These are phyloP conservation scores for Ustilago esculenta DNA, from an alignment of 1,284 basidiomycete species.

Conservation along the genomic window DNA sequence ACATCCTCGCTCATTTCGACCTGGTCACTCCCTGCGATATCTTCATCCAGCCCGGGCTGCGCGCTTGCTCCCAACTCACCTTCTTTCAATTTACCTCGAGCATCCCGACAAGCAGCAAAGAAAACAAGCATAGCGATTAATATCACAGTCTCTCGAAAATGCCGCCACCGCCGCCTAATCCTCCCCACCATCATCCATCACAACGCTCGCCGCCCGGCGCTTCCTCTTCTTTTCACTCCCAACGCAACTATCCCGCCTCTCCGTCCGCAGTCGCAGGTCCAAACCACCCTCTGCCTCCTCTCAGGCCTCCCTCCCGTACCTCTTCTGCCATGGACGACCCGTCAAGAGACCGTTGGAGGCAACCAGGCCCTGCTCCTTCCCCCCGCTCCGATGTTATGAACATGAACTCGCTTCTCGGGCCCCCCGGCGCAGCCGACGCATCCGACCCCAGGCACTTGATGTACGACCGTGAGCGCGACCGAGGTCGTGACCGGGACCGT, in stretches of 20 bases:
- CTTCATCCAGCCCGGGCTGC: too few relatives aligned
- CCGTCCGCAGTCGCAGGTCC: constrained; percentile 12
- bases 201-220: constrained; percentile 34
- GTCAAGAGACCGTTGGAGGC: constrained; percentile 36
- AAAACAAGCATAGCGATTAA: too few relatives aligned
- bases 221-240: constrained; percentile 24
- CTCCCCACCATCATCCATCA: constrained; percentile 6
- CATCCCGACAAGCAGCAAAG: too few relatives aligned
- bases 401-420: constrained; percentile 56
- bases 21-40: too few relatives aligned
- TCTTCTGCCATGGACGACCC: constrained; percentile 30
- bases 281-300: constrained; percentile 25
- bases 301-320: constrained; percentile 32
- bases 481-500: constrained; percentile 33
- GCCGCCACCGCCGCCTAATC: constrained; percentile 24
- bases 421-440: constrained; percentile 16
- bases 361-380: constrained; percentile 11
- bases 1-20: too few relatives aligned
- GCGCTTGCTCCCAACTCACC: too few relatives aligned
- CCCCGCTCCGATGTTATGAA: constrained; percentile 52
- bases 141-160: neutral
- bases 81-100: too few relatives aligned
- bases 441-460: constrained; percentile 28
- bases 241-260: constrained; percentile 27
- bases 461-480: constrained; percentile 33